Evolutionary conservation across 371 early-diverging fungal genomes (phyloP).

Genomic region (Mortierella sp.): DNA sequence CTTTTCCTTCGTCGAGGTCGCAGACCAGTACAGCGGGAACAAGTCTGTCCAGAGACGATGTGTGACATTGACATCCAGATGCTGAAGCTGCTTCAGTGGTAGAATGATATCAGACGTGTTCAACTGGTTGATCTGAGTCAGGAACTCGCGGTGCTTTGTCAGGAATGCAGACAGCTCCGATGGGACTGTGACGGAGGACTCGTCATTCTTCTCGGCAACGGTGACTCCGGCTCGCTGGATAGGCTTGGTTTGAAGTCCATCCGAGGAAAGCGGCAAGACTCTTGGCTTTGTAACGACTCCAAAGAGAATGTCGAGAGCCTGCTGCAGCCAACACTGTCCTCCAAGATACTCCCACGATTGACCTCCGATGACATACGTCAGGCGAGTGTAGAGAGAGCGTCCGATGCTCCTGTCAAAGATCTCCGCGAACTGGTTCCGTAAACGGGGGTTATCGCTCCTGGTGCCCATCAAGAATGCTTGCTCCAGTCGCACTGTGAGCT

Average conservation of each 20-base stretch:
- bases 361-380: conserved; percentile 90
- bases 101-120: conserved; percentile 60
- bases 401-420: conserved; percentile 87
- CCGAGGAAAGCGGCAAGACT: conserved; percentile 56
- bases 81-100: conserved; percentile 76
- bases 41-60: conserved; percentile 87
- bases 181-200: conserved; percentile 19
- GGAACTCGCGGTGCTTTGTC: conserved; percentile 66
- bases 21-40: conserved; percentile 89
- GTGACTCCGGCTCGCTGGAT: conserved; percentile 56
- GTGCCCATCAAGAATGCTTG: conserved; percentile 94
- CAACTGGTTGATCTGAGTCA: conserved; percentile 67
- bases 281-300: conserved; percentile 69
- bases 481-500: conserved; percentile 93
- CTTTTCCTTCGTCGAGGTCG: conserved; percentile 76
- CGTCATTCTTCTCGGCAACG: conserved; percentile 23
- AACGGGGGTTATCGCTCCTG: conserved; percentile 76
- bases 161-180: conserved; percentile 57
- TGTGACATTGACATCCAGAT: conserved; percentile 76
- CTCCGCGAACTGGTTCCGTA: conserved; percentile 83
- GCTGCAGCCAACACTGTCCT: conserved; percentile 90
- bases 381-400: conserved; percentile 70
- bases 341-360: conserved; percentile 97
- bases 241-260: conserved; percentile 64
- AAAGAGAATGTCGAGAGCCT: conserved; percentile 88